Evolutionary conservation across 2,329 filamentous ascomycete species (phyloP).

Genomic region (Cladophialophora immunda): DNA sequence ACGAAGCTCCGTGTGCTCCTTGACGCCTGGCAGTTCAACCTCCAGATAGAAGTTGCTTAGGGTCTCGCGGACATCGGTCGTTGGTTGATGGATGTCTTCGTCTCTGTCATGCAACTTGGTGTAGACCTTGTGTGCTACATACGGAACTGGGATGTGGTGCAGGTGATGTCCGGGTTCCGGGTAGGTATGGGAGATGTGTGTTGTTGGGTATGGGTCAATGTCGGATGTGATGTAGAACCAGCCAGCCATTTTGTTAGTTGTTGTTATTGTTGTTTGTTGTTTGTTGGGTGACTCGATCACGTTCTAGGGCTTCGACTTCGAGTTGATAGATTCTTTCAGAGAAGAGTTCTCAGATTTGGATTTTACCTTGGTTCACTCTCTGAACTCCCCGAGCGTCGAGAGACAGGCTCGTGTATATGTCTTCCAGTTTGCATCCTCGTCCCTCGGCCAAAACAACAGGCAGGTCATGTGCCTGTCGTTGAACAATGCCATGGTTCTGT

Average conservation of each 20-base stretch:
- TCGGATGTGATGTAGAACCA: slow-evolving; percentile 33
- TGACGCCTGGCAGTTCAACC: slow-evolving; percentile 39
- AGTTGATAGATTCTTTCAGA: background rate
- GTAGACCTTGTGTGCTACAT: slow-evolving; percentile 34
- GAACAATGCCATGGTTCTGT: background rate
- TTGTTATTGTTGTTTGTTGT: slow-evolving; percentile 5
- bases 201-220: slow-evolving; percentile 36
- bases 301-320: background rate
- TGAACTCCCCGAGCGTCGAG: slow-evolving; percentile 3
- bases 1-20: slow-evolving; percentile 33
- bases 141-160: slow-evolving; percentile 33
- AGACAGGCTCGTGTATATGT: slow-evolving; percentile 15
- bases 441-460: background rate
- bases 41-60: slow-evolving; percentile 38
- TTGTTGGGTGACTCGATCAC: background rate
- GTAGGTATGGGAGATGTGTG: slow-evolving; percentile 35
- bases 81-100: slow-evolving; percentile 31
- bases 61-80: slow-evolving; percentile 38
- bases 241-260: slow-evolving; percentile 20
- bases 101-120: slow-evolving; percentile 34
- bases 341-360: background rate
- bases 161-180: slow-evolving; percentile 34
- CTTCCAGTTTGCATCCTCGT: background rate
- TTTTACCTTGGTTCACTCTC: background rate
- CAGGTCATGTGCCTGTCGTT: slow-evolving; percentile 17